Conservation (phyloP, 768 basidiomycete genomes). For the Rhodotorula paludigena region DNA sequence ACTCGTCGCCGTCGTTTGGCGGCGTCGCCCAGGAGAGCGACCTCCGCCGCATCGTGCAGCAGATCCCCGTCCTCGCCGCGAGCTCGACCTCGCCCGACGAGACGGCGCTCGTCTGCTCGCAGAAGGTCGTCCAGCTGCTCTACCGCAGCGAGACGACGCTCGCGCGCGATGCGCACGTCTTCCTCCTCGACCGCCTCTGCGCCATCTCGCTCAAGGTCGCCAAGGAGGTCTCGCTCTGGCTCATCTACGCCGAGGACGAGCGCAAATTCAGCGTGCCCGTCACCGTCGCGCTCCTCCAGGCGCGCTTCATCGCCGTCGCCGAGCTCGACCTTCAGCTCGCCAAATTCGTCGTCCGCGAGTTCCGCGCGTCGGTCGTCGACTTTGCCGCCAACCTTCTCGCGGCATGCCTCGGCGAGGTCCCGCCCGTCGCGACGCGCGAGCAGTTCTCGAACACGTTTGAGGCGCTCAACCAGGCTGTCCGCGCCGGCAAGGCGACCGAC, state of each 20-base stretch:
- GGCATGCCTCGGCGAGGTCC: conserved; percentile 75
- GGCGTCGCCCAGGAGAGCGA: conserved; percentile 77
- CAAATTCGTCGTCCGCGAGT: conserved; percentile 71
- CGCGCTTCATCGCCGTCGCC: conserved; percentile 67
- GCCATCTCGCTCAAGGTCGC: conserved; percentile 83
- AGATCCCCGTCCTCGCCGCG: conserved; percentile 73
- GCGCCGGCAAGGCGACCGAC: conserved; percentile 73
- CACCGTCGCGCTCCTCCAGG: conserved; percentile 78
- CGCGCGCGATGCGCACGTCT: conserved; percentile 79
- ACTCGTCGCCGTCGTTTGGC: conserved; percentile 66
- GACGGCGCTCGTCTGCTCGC: conserved; percentile 85
- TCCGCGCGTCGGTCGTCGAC: conserved; percentile 67
- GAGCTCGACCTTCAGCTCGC: conserved; percentile 87
- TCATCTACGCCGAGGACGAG: conserved; percentile 95
- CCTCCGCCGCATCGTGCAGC: conserved; percentile 73
- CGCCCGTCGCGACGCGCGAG: conserved; percentile 65
- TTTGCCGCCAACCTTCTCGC: conserved; percentile 79
- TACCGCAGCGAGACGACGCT: conserved; percentile 83
- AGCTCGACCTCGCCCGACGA: conserved; percentile 73
- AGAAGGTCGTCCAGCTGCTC: conserved; percentile 90
- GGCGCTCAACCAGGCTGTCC: conserved; percentile 66
- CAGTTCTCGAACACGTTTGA: conserved; percentile 79
- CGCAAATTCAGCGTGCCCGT: conserved; percentile 95
- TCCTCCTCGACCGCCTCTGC: conserved; percentile 81
- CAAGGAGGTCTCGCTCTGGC: conserved; percentile 94